Conservation (phyloP, 345 rosid species). For the Raphanus raphanistrum region DNA sequence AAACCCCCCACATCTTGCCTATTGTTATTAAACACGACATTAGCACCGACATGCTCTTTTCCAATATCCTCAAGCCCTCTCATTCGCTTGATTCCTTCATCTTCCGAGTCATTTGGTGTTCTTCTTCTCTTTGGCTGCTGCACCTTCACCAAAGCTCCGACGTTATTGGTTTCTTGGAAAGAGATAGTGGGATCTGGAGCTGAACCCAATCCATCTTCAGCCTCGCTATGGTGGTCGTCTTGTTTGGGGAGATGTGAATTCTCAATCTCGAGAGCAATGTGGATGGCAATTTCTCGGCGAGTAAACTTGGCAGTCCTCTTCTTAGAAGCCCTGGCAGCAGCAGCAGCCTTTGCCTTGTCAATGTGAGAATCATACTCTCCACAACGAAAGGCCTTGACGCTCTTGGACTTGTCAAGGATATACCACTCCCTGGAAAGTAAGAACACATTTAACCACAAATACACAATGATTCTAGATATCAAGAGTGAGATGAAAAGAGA, state of each 20-base stretch:
- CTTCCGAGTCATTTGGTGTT: slow-evolving; percentile 96
- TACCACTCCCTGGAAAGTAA: slow-evolving; percentile 76
- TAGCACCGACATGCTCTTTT: slow-evolving; percentile 43
- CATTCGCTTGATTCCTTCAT: slow-evolving; percentile 93
- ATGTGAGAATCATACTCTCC: slow-evolving; percentile 87
- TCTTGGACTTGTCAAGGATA: slow-evolving; percentile 88
- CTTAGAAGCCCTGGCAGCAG: slow-evolving; percentile 48
- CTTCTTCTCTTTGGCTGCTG: slow-evolving; percentile 67
- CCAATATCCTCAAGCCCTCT: slow-evolving; percentile 97
- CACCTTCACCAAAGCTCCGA: too few species aligned
- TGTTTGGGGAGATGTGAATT: slow-evolving; percentile 63
- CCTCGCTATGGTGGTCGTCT: slow-evolving; percentile 42
- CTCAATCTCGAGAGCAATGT: slow-evolving; percentile 91
- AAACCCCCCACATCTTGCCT: slow-evolving; percentile 43
- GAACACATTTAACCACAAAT: neutral
- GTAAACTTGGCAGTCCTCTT: slow-evolving; percentile 82
- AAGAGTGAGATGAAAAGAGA: neutral
- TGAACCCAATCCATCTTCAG: slow-evolving; percentile 48
- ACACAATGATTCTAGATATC: neutral
- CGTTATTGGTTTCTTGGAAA: slow-evolving; percentile 50
- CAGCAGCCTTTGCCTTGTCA: slow-evolving; percentile 80
- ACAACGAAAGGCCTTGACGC: slow-evolving; percentile 96
- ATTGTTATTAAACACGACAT: slow-evolving; percentile 25
- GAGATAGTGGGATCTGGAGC: slow-evolving; percentile 69
- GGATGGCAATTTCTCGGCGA: slow-evolving; percentile 92